These are phyloP conservation scores for Candida sithepensis DNA, from an alignment of 805 yeast genomes.

Conservation along the genomic window DNA sequence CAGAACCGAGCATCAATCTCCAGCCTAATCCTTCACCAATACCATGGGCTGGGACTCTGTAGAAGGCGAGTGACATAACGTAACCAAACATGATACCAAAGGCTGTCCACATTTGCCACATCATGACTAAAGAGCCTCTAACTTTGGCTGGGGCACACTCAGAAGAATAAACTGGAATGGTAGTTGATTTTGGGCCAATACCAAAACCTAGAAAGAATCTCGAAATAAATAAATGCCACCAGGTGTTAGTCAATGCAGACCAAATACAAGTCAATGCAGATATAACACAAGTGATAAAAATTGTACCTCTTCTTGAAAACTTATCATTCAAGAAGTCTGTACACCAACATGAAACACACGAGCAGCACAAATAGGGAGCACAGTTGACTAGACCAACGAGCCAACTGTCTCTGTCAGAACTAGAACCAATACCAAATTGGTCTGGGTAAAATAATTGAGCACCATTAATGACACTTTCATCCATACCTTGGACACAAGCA, in stretches of 20 bases:
- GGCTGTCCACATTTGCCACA: slow-evolving; percentile 75
- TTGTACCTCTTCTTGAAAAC: slow-evolving; percentile 64
- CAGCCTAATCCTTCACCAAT: slow-evolving; percentile 55
- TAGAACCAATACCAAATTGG: slow-evolving; percentile 47
- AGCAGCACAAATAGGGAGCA: slow-evolving; percentile 66
- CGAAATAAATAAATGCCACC: slow-evolving; percentile 69
- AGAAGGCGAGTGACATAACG: slow-evolving; percentile 61
- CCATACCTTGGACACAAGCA: slow-evolving; percentile 81
- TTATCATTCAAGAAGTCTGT: slow-evolving; percentile 55
- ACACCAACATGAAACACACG: slow-evolving; percentile 59
- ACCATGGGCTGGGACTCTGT: slow-evolving; percentile 44
- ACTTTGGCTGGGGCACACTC: slow-evolving; percentile 61
- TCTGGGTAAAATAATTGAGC: slow-evolving; percentile 61
- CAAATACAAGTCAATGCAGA: slow-evolving; percentile 64
- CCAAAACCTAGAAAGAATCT: slow-evolving; percentile 66
- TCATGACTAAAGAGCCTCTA: slow-evolving; percentile 67
- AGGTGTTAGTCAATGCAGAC: slow-evolving; percentile 60
- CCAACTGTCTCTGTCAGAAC: slow-evolving; percentile 48
- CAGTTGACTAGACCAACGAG: slow-evolving; percentile 62
- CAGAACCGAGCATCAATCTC: slow-evolving; percentile 70
- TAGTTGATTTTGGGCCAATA: slow-evolving; percentile 72
- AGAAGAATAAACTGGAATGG: slow-evolving; percentile 68
- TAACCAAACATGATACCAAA: slow-evolving; percentile 73
- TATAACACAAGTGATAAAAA: slow-evolving; percentile 58
- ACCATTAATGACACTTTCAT: slow-evolving; percentile 72